Evolutionary conservation across 257 asterid genomes (phyloP).

Genomic region (Solanum gandarillasii): DNA sequence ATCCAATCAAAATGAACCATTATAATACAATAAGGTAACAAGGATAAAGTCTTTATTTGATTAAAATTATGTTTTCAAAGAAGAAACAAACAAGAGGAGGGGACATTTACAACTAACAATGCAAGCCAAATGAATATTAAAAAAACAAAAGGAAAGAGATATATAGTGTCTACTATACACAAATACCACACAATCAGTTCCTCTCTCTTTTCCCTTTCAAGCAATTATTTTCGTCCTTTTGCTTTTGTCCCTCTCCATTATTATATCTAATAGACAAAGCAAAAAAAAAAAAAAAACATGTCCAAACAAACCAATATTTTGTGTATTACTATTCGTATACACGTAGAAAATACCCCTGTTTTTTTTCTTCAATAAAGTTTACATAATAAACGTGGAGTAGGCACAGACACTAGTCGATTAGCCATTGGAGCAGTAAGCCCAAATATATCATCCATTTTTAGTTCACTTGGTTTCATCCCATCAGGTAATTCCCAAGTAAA

Average conservation of each 20-base stretch:
- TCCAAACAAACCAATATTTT: not conserved
- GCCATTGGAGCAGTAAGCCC: slow-evolving; percentile 89
- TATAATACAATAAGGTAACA: not conserved
- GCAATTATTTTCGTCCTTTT: slow-evolving; percentile 1
- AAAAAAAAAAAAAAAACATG: not conserved
- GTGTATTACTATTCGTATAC: not conserved
- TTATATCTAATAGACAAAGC: not conserved
- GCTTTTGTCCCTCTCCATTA: not conserved
- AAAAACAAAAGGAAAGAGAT: not conserved
- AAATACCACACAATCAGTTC: not conserved
- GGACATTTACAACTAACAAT: not conserved
- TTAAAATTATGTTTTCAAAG: not conserved
- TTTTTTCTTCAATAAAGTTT: slow-evolving; percentile 24
- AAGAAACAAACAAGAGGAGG: not conserved
- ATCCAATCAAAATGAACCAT: not conserved
- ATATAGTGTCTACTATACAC: not conserved
- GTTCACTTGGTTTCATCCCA: slow-evolving; percentile 75
- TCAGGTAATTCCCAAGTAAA: slow-evolving; percentile 86
- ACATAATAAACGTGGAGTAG: slow-evolving; percentile 52
- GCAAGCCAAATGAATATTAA: not conserved
- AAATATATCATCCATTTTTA: slow-evolving; percentile 62
- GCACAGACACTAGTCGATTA: slow-evolving; percentile 61
- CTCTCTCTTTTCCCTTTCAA: not conserved
- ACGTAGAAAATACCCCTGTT: not conserved
- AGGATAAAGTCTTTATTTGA: not conserved